Evolutionary conservation across 495 filamentous ascomycete species (phyloP).

Genomic region (Aspergillus ostianus): DNA sequence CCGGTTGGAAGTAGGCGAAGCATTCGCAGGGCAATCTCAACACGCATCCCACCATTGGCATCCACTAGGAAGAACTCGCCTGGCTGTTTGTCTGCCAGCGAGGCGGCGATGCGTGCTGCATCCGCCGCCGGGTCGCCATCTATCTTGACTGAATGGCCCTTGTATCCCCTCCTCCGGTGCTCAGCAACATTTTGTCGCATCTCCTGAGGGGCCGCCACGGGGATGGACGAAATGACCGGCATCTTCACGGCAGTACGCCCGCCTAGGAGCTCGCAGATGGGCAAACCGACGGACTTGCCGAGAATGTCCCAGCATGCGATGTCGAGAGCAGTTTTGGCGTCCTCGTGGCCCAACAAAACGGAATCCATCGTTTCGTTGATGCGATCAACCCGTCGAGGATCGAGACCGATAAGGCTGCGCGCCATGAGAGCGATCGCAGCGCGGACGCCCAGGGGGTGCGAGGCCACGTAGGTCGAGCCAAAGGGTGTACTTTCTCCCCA

Average conservation of each 20-base stretch:
- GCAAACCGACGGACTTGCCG: constrained; percentile 10
- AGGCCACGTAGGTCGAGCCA: constrained; percentile 9
- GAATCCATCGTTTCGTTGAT: constrained; percentile 16
- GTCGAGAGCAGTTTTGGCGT: constrained; percentile 12
- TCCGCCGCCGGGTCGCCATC: constrained; percentile 3
- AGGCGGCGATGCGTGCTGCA: constrained; percentile 10
- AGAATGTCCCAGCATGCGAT: constrained; percentile 15
- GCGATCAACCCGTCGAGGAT: constrained; percentile 13
- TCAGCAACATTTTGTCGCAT: constrained; percentile 2
- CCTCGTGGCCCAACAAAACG: not conserved
- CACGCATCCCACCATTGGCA: constrained; percentile 12
- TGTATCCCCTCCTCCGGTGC: not conserved
- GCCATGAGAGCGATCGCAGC: constrained; percentile 9
- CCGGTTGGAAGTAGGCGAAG: constrained; percentile 7
- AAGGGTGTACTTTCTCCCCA: constrained; percentile 17
- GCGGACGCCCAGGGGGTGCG: constrained; percentile 10
- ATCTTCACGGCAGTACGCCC: constrained; percentile 8
- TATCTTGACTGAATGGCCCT: constrained; percentile 6
- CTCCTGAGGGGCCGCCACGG: not conserved
- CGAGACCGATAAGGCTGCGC: constrained; percentile 10
- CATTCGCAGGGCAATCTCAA: constrained; percentile 12
- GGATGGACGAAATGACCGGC: constrained; percentile 10
- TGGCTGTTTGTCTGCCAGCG: constrained; percentile 9
- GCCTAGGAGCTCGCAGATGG: constrained; percentile 12
- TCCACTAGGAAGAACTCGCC: constrained; percentile 15